Percentiles rank a stretch among this genome's conserved stretches.
Conservation (phyloP, 2,329 filamentous ascomycete species). For the Incumbomyces delicatus region DNA sequence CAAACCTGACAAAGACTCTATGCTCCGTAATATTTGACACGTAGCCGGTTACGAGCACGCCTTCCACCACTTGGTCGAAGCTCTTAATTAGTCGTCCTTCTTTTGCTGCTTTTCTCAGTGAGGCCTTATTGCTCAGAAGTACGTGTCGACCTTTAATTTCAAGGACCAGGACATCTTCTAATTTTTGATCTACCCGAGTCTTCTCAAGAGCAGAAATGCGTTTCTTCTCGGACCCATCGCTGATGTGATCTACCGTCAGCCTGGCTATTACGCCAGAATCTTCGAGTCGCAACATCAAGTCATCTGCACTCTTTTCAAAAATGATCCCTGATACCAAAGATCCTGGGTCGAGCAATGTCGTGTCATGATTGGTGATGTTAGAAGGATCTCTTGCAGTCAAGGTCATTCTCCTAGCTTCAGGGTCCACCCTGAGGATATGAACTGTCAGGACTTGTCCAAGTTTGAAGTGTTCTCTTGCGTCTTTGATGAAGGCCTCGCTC, state of each 20-base stretch:
- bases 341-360: slow-evolving; percentile 52
- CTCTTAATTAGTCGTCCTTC: slow-evolving; percentile 59
- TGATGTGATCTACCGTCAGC: slow-evolving; percentile 67
- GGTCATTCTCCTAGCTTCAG: slow-evolving; percentile 60
- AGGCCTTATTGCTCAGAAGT: slow-evolving; percentile 71
- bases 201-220: slow-evolving; percentile 67
- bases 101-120: slow-evolving; percentile 65
- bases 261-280: slow-evolving; percentile 67
- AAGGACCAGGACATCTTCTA: slow-evolving; percentile 76
- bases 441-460: slow-evolving; percentile 85
- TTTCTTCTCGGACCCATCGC: slow-evolving; percentile 74
- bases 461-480: slow-evolving; percentile 81
- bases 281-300: slow-evolving; percentile 65
- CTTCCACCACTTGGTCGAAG: slow-evolving; percentile 63
- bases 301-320: slow-evolving; percentile 68
- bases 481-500: slow-evolving; percentile 91
- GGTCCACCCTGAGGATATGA: slow-evolving; percentile 71
- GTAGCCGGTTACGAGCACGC: slow-evolving; percentile 63
- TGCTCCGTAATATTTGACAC: slow-evolving; percentile 74
- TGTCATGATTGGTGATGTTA: slow-evolving; percentile 53
- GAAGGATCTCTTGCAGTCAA: slow-evolving; percentile 90
- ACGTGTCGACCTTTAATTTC: slow-evolving; percentile 71
- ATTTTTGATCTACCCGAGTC: slow-evolving; percentile 71
- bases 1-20: slow-evolving; percentile 82
- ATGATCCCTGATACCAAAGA: slow-evolving; percentile 68